Conservation (phyloP, 2,329 filamentous ascomycete genomes). For the Clonostachys solani region DNA sequence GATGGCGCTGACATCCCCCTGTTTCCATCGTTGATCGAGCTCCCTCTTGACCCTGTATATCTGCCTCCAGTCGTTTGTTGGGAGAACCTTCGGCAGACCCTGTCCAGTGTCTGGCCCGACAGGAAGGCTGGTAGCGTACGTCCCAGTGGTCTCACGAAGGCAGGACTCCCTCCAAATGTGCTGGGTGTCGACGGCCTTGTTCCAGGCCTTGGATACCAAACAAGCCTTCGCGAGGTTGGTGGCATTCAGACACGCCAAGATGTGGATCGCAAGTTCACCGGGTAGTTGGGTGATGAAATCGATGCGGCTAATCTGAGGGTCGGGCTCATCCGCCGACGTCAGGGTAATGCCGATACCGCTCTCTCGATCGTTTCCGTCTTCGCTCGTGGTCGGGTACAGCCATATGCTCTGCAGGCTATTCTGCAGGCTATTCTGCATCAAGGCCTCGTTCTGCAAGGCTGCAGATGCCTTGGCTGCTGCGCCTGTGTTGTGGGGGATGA, state of each 20-base stretch:
- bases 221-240: slow-evolving; percentile 42
- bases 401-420: slow-evolving; percentile 30
- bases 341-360: slow-evolving; percentile 61
- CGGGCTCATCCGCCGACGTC: slow-evolving; percentile 32
- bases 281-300: slow-evolving; percentile 56
- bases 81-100: slow-evolving; percentile 50
- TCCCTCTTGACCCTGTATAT: slow-evolving; percentile 76
- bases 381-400: slow-evolving; percentile 29
- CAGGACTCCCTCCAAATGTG: slow-evolving; percentile 64
- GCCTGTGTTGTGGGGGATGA: slow-evolving; percentile 56
- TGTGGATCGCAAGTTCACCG: slow-evolving; percentile 53
- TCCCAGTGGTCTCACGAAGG: slow-evolving; percentile 53
- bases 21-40: slow-evolving; percentile 75
- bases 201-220: slow-evolving; percentile 48
- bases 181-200: slow-evolving; percentile 39
- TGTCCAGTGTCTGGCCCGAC: slow-evolving; percentile 49
- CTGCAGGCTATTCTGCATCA: slow-evolving; percentile 13
- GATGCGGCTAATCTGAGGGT: slow-evolving; percentile 42
- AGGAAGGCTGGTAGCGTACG: slow-evolving; percentile 52
- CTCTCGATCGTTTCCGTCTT: slow-evolving; percentile 53
- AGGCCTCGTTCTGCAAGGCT: slow-evolving; percentile 51
- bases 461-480: slow-evolving; percentile 59
- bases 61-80: slow-evolving; percentile 76
- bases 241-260: slow-evolving; percentile 53
- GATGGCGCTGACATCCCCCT: slow-evolving; percentile 72